phyloP scores from a whole-genome alignment of 495 filamentous ascomycete species.

The Penicillium steckii region DNA sequence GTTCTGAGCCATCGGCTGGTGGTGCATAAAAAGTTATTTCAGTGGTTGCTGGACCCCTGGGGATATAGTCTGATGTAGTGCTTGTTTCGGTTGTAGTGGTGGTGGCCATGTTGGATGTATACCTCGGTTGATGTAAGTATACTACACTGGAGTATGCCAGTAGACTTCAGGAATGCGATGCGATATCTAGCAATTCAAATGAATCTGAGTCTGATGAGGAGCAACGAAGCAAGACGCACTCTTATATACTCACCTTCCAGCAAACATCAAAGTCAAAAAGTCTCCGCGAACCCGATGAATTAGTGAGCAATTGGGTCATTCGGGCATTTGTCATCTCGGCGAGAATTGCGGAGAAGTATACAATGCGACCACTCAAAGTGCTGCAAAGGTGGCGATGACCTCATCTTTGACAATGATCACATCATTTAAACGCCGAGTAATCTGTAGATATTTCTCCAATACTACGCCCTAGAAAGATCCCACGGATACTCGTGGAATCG shows the following conservation, averaged over 20 bases:
- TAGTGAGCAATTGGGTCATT: conserved; percentile 12
- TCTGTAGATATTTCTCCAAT: background rate
- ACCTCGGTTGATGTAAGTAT: conserved; percentile 1
- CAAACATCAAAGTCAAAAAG: background rate
- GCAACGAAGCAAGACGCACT: background rate
- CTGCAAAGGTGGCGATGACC: conserved; percentile 6
- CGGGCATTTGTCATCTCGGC: conserved; percentile 19
- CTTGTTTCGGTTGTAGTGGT: conserved; percentile 1
- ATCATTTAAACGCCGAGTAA: background rate
- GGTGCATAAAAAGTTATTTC: conserved; percentile 66
- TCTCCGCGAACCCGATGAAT: background rate
- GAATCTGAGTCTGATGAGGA: too few relatives aligned
- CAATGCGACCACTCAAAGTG: conserved; percentile 8
- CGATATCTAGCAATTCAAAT: background rate
- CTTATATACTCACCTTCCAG: background rate
- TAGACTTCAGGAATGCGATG: background rate
- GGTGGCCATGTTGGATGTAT: conserved; percentile 8
- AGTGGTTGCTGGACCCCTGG: conserved; percentile 64
- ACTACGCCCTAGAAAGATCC: background rate
- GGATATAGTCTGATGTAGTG: conserved; percentile 39
- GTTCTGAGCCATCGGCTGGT: conserved; percentile 60
- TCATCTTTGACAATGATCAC: conserved; percentile 11
- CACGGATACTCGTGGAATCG: too few relatives aligned
- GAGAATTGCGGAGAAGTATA: conserved; percentile 14
- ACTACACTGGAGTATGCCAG: background rate